phyloP scores from a whole-genome alignment of 2,329 filamentous ascomycete species.

The Whalleya microplaca region DNA sequence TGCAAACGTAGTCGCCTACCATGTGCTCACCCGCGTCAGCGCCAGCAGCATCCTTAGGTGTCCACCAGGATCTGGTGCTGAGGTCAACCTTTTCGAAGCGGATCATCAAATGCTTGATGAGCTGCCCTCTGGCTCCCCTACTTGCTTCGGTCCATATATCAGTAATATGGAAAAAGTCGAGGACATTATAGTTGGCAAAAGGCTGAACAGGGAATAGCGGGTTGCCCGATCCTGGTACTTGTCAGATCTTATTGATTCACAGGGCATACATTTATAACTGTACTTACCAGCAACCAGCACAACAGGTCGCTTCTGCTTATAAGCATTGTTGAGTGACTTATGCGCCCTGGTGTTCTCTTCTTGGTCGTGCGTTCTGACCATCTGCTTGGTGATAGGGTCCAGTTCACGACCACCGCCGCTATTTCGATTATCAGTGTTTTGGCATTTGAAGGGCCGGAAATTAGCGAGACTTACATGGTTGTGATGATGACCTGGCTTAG shows the following conservation, averaged over 20 bases:
- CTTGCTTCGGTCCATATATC: slow-evolving; percentile 69
- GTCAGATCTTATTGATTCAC: slow-evolving; percentile 8
- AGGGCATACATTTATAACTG: not conserved
- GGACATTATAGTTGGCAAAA: slow-evolving; percentile 64
- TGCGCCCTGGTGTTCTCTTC: slow-evolving; percentile 45
- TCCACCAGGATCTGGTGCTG: slow-evolving; percentile 61
- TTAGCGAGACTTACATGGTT: slow-evolving; percentile 52
- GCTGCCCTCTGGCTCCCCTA: slow-evolving; percentile 38
- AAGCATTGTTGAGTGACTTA: slow-evolving; percentile 49
- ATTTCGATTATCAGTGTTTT: slow-evolving; percentile 22
- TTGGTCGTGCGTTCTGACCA: slow-evolving; percentile 50
- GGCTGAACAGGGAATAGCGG: slow-evolving; percentile 52
- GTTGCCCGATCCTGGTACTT: slow-evolving; percentile 50
- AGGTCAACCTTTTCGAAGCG: slow-evolving; percentile 68
- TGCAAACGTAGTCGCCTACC: slow-evolving; percentile 37
- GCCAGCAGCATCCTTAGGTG: slow-evolving; percentile 38
- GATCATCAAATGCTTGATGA: slow-evolving; percentile 51
- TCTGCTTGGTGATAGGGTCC: slow-evolving; percentile 46
- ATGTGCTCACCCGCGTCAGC: slow-evolving; percentile 31
- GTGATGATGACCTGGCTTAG: slow-evolving; percentile 66
- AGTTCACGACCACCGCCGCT: slow-evolving; percentile 25
- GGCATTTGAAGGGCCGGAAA: not conserved
- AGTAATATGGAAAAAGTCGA: slow-evolving; percentile 71
- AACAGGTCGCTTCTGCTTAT: slow-evolving; percentile 52
- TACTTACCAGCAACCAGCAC: slow-evolving; percentile 57